Percentiles rank a stretch among this genome's conserved stretches.
Conservation (phyloP, 495 filamentous ascomycete species). For the Alectoria sarmentosa region DNA sequence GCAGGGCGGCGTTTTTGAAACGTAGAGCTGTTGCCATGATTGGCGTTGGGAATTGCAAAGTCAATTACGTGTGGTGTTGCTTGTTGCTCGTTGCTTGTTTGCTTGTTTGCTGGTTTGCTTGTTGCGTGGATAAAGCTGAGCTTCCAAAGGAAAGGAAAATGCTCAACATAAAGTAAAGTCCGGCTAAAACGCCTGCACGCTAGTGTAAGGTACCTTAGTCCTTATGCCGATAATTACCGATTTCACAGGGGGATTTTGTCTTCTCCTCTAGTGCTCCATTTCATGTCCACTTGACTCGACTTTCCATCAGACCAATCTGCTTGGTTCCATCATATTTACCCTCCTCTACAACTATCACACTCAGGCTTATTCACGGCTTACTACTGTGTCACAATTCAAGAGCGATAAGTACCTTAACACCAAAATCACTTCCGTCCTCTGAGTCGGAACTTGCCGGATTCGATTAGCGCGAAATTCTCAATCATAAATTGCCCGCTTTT, state of each 20-base stretch:
- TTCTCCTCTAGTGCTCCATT: neutral
- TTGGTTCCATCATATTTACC: neutral
- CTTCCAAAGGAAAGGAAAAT: constrained; percentile 10
- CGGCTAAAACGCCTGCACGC: constrained; percentile 6
- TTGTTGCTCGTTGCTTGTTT: too few relatives aligned
- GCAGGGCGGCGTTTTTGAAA: constrained; percentile 66
- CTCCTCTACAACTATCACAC: neutral
- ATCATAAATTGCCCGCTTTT: constrained; percentile 11
- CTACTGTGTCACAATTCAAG: neutral
- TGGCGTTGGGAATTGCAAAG: constrained; percentile 18
- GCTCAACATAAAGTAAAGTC: neutral
- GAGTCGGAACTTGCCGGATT: neutral
- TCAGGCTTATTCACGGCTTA: neutral
- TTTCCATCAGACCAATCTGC: neutral
- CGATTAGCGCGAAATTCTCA: constrained; percentile 5
- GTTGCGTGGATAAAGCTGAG: neutral
- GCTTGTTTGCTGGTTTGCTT: too few relatives aligned
- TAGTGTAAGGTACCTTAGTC: too few relatives aligned
- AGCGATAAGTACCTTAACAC: neutral
- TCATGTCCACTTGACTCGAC: neutral
- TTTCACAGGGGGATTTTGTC: constrained; percentile 20
- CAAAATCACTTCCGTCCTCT: too few relatives aligned
- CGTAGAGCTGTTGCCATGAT: constrained; percentile 73
- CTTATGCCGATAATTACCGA: constrained; percentile 26
- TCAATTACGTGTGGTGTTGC: constrained; percentile 8